Conservation (phyloP, 164 flowering plant species). For the Taxillus chinensis region DNA sequence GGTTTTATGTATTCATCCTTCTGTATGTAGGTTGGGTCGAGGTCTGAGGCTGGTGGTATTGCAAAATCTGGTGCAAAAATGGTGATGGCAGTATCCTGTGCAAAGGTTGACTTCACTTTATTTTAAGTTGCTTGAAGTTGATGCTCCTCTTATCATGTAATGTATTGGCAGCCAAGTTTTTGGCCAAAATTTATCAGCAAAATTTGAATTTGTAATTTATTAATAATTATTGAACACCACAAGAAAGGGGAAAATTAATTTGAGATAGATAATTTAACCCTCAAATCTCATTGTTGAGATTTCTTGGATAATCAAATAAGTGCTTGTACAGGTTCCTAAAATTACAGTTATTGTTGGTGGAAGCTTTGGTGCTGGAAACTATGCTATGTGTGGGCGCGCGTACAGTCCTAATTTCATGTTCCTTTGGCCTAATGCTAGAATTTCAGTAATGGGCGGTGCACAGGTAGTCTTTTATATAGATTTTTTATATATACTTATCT, state of each 20-base stretch:
- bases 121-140: background rate
- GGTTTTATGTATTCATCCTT: slow-evolving; percentile 1
- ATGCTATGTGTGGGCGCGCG: slow-evolving; percentile 99
- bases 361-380: slow-evolving; percentile 99
- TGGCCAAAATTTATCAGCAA: too few relatives aligned
- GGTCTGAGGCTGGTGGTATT: slow-evolving; percentile 91
- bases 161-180: too few relatives aligned
- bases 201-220: too few relatives aligned
- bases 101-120: slow-evolving; percentile 47
- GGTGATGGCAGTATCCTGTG: slow-evolving; percentile 99
- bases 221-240: too few relatives aligned
- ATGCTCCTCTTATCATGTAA: background rate
- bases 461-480: slow-evolving; percentile 43
- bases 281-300: too few relatives aligned
- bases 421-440: slow-evolving; percentile 94
- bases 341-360: slow-evolving; percentile 85
- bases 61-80: slow-evolving; percentile 98
- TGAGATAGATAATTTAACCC: too few relatives aligned
- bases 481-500: background rate
- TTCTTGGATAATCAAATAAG: too few relatives aligned
- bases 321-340: slow-evolving; percentile 69
- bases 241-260: too few relatives aligned
- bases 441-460: slow-evolving; percentile 94
- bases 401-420: slow-evolving; percentile 93
- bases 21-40: slow-evolving; percentile 90